These are phyloP conservation scores for Salinomyces thailandicus DNA, from an alignment of 2,329 filamentous ascomycete genomes.

Conservation along the genomic window DNA sequence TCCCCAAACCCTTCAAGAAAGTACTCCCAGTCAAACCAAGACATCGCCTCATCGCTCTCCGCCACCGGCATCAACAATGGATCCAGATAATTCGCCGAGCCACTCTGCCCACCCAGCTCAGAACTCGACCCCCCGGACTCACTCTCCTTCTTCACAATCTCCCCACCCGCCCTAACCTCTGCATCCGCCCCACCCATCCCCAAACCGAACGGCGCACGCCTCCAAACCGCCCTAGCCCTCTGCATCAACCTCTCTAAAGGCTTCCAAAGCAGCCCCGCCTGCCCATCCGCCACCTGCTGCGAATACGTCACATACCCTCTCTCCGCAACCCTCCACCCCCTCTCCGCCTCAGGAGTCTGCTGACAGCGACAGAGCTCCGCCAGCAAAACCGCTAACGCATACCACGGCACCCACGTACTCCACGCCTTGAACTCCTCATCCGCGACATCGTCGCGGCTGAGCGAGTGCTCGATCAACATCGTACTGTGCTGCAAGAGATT, in stretches of 20 bases:
- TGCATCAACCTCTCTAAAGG: not conserved
- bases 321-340: not conserved
- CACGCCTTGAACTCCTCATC: not conserved
- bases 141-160: not conserved
- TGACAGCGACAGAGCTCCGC: constrained; percentile 2
- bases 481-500: not conserved
- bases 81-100: not conserved
- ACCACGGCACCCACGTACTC: constrained; percentile 2
- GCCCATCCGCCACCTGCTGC: not conserved
- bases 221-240: not conserved
- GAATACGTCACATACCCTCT: not conserved
- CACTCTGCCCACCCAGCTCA: not conserved
- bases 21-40: constrained; percentile 2
- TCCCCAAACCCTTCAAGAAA: constrained; percentile 1
- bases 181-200: too few species aligned
- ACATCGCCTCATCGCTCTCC: constrained; percentile 1
- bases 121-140: not conserved
- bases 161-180: not conserved
- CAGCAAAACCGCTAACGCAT: constrained; percentile 2
- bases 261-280: not conserved
- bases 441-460: not conserved
- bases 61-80: not conserved
- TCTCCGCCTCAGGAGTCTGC: not conserved
- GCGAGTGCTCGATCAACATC: not conserved
- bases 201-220: not conserved